These are phyloP conservation scores for Colletotrichum horii DNA, from an alignment of 2,329 filamentous ascomycete species.

Conservation along the genomic window DNA sequence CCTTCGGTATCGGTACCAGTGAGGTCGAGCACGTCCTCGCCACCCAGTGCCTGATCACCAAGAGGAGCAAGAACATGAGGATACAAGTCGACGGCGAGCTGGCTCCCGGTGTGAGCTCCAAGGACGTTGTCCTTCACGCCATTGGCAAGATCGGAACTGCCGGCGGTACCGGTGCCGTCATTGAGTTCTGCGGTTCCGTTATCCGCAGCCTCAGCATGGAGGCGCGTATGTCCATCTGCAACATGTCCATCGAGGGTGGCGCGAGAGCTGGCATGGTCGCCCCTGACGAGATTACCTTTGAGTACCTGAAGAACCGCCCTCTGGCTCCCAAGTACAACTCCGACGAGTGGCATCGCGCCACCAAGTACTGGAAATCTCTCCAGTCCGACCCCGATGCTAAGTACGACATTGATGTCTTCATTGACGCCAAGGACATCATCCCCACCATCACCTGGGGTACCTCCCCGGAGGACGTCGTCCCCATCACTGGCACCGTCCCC, in stretches of 20 bases:
- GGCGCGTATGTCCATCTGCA: conserved; percentile 98
- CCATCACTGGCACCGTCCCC: conserved; percentile 90
- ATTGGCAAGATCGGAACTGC: conserved; percentile 96
- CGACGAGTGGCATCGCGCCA: conserved; percentile 87
- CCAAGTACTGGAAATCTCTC: conserved; percentile 86
- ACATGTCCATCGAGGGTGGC: conserved; percentile 98
- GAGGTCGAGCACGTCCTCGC: conserved; percentile 98
- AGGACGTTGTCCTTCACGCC: conserved; percentile 91
- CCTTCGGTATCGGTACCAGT: conserved; percentile 96
- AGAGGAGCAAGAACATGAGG: conserved; percentile 98
- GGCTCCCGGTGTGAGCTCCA: conserved; percentile 89
- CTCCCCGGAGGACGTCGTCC: conserved; percentile 93
- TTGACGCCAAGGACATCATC: conserved; percentile 90
- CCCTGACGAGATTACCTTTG: conserved; percentile 91
- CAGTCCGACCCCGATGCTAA: conserved; percentile 87
- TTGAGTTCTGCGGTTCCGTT: conserved; percentile 96
- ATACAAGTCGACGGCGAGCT: conserved; percentile 93
- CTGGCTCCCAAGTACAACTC: conserved; percentile 85
- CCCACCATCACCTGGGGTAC: conserved; percentile 98
- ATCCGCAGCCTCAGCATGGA: conserved; percentile 93
- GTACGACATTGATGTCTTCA: conserved; percentile 87
- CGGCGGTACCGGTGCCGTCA: conserved; percentile 91
- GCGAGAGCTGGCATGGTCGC: conserved; percentile 97
- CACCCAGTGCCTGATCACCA: conserved; percentile 93
- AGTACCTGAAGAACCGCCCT: conserved; percentile 91